phyloP scores from a whole-genome alignment of 1,139 yeast genomes.

The Scheffersomyces titani region DNA sequence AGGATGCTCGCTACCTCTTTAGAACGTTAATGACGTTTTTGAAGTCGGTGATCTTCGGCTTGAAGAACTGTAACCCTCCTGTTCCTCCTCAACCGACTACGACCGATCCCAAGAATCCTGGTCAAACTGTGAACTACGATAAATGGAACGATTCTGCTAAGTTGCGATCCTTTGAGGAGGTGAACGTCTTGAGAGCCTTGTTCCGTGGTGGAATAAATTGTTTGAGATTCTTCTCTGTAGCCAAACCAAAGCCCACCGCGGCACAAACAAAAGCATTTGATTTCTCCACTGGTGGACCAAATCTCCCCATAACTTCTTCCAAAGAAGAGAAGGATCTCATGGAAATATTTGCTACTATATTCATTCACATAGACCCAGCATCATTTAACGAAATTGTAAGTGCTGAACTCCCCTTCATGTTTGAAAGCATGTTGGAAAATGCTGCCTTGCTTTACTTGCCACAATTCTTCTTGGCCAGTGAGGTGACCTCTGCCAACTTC shows the following conservation, averaged over 20 bases:
- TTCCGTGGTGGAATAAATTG: slow-evolving; percentile 88
- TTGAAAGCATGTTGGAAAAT: slow-evolving; percentile 78
- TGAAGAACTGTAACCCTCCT: slow-evolving; percentile 89
- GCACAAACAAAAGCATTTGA: slow-evolving; percentile 59
- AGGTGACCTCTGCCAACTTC: slow-evolving; percentile 88
- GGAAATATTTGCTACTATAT: slow-evolving; percentile 94
- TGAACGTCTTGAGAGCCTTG: slow-evolving; percentile 69
- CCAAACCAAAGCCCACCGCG: slow-evolving; percentile 43
- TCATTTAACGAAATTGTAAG: slow-evolving; percentile 92
- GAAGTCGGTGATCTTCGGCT: slow-evolving; percentile 86
- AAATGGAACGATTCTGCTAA: slow-evolving; percentile 89
- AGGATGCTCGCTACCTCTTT: slow-evolving; percentile 86
- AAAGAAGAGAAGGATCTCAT: slow-evolving; percentile 93
- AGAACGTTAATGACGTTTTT: slow-evolving; percentile 87
- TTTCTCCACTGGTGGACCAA: slow-evolving; percentile 69
- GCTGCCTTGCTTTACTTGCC: slow-evolving; percentile 90
- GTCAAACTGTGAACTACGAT: slow-evolving; percentile 54
- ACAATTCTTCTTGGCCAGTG: slow-evolving; percentile 91
- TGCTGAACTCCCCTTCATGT: slow-evolving; percentile 75
- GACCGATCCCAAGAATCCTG: slow-evolving; percentile 60
- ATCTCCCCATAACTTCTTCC: slow-evolving; percentile 79
- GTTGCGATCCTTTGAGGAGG: slow-evolving; percentile 79
- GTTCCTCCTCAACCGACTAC: slow-evolving; percentile 56
- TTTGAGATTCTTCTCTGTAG: slow-evolving; percentile 68
- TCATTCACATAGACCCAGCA: slow-evolving; percentile 92